Base-by-base conservation (phyloP, 805 yeast species). In the Ogataea nitratoaversa region DNA sequence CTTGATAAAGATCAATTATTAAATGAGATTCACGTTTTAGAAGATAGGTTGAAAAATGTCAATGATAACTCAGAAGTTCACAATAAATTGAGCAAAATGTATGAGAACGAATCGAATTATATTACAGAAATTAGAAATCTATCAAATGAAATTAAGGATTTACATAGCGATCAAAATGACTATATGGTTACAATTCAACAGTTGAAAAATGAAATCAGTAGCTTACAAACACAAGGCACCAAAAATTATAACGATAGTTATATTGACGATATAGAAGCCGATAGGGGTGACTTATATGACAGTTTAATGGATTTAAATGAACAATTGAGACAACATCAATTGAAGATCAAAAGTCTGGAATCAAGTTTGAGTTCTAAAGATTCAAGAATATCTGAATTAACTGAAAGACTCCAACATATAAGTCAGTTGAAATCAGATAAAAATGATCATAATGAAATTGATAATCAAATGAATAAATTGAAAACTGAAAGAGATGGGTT, bases 241-340 rank as follows among this genome's bases (percentile, higher is more conserved):
- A 43, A 28, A 47, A 42, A 24, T 45, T 39, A 40, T 22, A 22
- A 52, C 28, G 53, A 51, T 29, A 50, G 54, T n/a, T 56, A 58
- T 30, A 37, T 63, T 11, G 54, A 60, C 1, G 56, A 56, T 8
- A 44, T 64, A 6, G 65, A 64, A 41, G 51, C 48, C 14, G 56
- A 56, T 34, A 42, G 53, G 35, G 33, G 44, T 28, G 40, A 48
- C 5, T 37, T 53, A 18, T 47, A 52, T 32, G 54, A 53, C 34
- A 42, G 42, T 18, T 30, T 53, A 34, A 38, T 48, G 6, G 40
- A 42, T 7, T 23, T 47, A 34, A 45, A 45, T 30, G 42, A 47
- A 11, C 46, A 42, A 11, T 28, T 55, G 18, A 42, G 48, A 23
- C 24, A 33, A 3, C 32, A 35, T 4, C 48, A 47, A 27, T 34